Base-by-base conservation (phyloP, 2,329 filamentous ascomycete species). In the Paracorniculantispora psalliotae region DNA sequence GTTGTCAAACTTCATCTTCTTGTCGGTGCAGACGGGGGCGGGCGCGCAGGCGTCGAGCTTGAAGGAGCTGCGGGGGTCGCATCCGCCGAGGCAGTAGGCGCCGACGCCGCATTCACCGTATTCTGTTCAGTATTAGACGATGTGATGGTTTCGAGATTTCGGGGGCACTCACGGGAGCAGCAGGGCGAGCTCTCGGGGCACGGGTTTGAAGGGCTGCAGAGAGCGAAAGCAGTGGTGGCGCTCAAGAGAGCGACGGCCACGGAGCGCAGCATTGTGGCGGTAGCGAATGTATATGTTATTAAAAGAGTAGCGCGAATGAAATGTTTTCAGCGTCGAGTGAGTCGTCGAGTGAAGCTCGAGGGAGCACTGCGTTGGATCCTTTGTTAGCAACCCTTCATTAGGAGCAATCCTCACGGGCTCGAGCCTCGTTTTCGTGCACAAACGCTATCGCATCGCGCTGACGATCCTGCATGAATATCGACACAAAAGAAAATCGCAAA, bases 21-120 rank as follows among this genome's bases (percentile, higher is more conserved):
- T 83, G 72, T 81, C 85, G 78, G 91, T 71, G 80, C 94, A 99
- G 30, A 91, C 82, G 6, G 94, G 93, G 59, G 82, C 88, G 17
- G 94, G 91, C 8, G 90, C 86, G 74, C 94, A 99, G 2, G 93
- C 87, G 65, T 96, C 86, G 66, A 97, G 81, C 13, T 84, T 84
- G 78, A 87, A 89, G 50, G 93, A 97, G 76, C 87, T 88, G 70
- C 86, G 83, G 33, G 92, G 90, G 71, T 97, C 93, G 78, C 94
- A 99, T 63, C 94, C 94, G 67, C 94, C 94, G 21, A 99, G 84
- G 70, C 94, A 99, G 82, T 90, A 97, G 59, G 92, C 94, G 68
- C 94, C 94, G 59, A 92, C 86, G 77, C 93, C 94, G 69, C 94
- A 97, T 74, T 93, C 81, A 67, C 91, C 91, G 75, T 97, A 97